phyloP scores from a whole-genome alignment of 768 basidiomycete species.

The Peribolospora kevripleyi region DNA sequence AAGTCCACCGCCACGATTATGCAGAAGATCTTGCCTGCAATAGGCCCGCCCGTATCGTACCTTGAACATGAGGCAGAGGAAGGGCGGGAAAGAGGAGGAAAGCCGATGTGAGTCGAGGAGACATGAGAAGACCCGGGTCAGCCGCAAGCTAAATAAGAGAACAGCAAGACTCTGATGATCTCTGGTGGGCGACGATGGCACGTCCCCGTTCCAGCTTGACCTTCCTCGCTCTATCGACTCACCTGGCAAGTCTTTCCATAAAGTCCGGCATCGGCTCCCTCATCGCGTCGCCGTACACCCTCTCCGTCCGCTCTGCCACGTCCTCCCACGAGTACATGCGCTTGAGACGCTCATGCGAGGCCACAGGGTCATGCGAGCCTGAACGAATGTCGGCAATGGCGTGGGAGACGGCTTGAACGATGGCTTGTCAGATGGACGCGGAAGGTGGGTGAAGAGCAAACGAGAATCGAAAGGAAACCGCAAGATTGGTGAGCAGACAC shows the following conservation, averaged over 20 bases:
- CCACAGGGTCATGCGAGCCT: slow-evolving; percentile 46
- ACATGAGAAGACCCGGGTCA: not conserved
- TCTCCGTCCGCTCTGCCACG: slow-evolving; percentile 56
- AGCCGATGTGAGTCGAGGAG: no score
- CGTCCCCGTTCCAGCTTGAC: no score
- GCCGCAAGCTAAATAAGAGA: not conserved
- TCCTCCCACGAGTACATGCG: slow-evolving; percentile 70
- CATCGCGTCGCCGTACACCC: slow-evolving; percentile 50
- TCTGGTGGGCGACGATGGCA: not conserved
- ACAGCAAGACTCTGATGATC: not conserved
- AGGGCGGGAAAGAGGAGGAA: not conserved
- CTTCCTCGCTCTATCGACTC: slow-evolving; percentile 10
- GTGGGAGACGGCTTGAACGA: slow-evolving; percentile 55
- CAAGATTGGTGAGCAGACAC: not conserved
- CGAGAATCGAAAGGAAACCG: not conserved
- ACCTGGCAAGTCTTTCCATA: slow-evolving; percentile 58
- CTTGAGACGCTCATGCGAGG: slow-evolving; percentile 51
- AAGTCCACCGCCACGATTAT: slow-evolving; percentile 74
- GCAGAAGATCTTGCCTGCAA: slow-evolving; percentile 67
- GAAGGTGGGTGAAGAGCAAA: not conserved
- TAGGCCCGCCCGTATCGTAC: slow-evolving; percentile 55
- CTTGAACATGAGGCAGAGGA: slow-evolving; percentile 14
- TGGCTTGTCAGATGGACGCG: slow-evolving; percentile 28
- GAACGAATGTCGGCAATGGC: slow-evolving; percentile 45
- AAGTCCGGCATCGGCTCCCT: slow-evolving; percentile 38